A percentile compares a stretch with the other conserved stretches of the same genome.
phyloP scores from a whole-genome alignment of 2,329 filamentous ascomycete genomes.

The Ophiostoma tasmaniense region DNA sequence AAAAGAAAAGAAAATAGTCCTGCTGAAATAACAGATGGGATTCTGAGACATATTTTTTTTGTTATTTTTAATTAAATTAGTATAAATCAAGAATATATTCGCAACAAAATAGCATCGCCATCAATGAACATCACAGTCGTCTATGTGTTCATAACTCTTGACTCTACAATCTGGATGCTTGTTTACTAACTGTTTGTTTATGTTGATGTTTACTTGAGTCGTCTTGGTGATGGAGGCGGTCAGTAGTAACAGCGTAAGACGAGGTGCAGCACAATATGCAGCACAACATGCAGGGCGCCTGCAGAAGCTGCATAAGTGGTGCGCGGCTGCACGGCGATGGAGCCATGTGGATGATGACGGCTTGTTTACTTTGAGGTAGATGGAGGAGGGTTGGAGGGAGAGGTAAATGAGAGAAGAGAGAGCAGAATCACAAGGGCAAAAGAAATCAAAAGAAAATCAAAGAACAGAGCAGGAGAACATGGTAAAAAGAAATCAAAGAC shows the following conservation, averaged over 20 bases:
- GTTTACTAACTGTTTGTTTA: background rate
- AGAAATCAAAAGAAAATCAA: background rate
- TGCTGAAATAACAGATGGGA: background rate
- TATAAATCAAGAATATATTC: too few species aligned
- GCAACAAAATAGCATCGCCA: background rate
- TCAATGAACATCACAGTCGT: background rate
- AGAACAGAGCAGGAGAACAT: background rate
- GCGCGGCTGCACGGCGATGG: background rate
- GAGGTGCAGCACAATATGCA: slow-evolving; percentile 10
- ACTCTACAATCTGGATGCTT: background rate
- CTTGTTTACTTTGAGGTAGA: background rate
- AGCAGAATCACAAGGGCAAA: too few species aligned
- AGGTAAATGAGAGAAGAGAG: background rate
- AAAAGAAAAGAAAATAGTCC: background rate
- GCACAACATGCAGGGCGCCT: slow-evolving; percentile 1
- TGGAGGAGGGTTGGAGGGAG: background rate
- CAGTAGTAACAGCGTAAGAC: slow-evolving; percentile 9
- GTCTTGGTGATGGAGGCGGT: slow-evolving; percentile 15
- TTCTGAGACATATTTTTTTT: background rate
- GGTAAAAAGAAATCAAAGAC: too few species aligned
- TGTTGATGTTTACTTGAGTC: slow-evolving; percentile 10
- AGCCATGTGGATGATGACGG: background rate
- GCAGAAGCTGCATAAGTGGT: background rate
- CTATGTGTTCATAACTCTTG: background rate
- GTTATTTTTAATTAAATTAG: too few species aligned